Conservation (phyloP, 495 filamentous ascomycete genomes). For the Xeromyces bisporus region DNA sequence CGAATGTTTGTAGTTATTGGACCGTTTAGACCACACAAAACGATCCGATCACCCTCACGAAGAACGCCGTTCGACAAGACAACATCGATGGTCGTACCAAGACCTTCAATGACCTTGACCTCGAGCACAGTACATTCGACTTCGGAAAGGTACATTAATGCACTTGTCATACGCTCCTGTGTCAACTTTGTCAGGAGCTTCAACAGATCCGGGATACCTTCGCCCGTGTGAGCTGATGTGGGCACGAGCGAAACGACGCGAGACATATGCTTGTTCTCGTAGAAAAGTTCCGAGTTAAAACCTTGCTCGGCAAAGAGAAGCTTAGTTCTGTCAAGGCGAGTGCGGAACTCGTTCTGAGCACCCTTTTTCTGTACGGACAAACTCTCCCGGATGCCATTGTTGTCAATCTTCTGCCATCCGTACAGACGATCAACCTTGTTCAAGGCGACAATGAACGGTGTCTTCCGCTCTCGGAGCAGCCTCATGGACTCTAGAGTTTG, state of each 20-base stretch:
- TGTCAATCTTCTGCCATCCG: constrained; percentile 91
- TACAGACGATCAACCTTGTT: constrained; percentile 99
- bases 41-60: constrained; percentile 83
- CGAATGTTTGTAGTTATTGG: constrained; percentile 89
- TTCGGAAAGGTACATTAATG: constrained; percentile 95
- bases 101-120: constrained; percentile 96
- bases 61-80: constrained; percentile 92
- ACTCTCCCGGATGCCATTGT: constrained; percentile 94
- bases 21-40: constrained; percentile 88
- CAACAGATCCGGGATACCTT: constrained; percentile 98
- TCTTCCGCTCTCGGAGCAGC: constrained; percentile 80
- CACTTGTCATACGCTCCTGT: constrained; percentile 95
- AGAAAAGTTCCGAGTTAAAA: constrained; percentile 94
- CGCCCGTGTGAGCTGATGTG: constrained; percentile 92
- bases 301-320: constrained; percentile 88
- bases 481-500: constrained; percentile 97
- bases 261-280: constrained; percentile 95
- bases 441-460: constrained; percentile 94
- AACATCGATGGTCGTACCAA: constrained; percentile 98
- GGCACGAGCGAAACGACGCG: constrained; percentile 86
- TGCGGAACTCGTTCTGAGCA: constrained; percentile 87
- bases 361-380: constrained; percentile 79
- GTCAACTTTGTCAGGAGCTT: constrained; percentile 84
- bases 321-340: constrained; percentile 80
- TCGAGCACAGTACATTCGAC: constrained; percentile 96